Percentiles rank a stretch among this genome's conserved stretches.
These are phyloP conservation scores for Heliosperma pusillum DNA, from an alignment of 148 eudicot species.

Conservation along the genomic window DNA sequence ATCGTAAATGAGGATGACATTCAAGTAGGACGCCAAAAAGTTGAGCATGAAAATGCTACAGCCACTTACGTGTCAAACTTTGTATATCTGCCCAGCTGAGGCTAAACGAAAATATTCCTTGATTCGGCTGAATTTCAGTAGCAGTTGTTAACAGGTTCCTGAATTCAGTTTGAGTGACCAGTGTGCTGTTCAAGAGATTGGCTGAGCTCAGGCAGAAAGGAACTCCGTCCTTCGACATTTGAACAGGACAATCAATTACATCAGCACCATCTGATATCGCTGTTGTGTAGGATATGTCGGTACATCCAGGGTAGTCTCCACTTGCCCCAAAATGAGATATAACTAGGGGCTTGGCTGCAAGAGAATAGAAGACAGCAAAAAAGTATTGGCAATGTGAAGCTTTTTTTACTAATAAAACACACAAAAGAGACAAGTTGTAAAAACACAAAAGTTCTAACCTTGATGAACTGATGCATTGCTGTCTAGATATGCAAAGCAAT, in stretches of 20 bases:
- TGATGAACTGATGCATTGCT: conserved; percentile 31
- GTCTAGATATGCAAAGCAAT: conserved; percentile 73
- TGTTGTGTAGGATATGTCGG: conserved; percentile 60
- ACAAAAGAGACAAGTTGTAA: neutral
- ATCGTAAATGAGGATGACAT: too few relatives aligned
- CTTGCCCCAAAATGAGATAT: conserved; percentile 81
- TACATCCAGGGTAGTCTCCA: conserved; percentile 85
- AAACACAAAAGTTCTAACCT: conserved; percentile 40
- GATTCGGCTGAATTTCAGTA: conserved; percentile 43
- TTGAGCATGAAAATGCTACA: neutral
- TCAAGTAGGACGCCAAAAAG: too few relatives aligned
- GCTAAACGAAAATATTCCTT: conserved; percentile 68
- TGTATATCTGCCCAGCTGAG: conserved; percentile 70
- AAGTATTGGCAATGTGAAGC: neutral
- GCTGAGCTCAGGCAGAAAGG: conserved; percentile 74
- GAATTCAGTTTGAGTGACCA: conserved; percentile 39
- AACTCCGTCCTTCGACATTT: conserved; percentile 70
- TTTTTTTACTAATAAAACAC: neutral
- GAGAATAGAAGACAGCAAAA: neutral
- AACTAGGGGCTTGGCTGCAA: conserved; percentile 58
- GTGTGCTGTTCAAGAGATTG: conserved; percentile 64
- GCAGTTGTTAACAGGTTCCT: conserved; percentile 28
- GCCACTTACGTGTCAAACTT: conserved; percentile 62
- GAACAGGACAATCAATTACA: conserved; percentile 81
- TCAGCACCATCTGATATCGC: conserved; percentile 86